A percentile compares a stretch with the other conserved stretches of the same genome.
phyloP scores from a whole-genome alignment of 352 stramenopile genomes.

The Pythium chondricola region DNA sequence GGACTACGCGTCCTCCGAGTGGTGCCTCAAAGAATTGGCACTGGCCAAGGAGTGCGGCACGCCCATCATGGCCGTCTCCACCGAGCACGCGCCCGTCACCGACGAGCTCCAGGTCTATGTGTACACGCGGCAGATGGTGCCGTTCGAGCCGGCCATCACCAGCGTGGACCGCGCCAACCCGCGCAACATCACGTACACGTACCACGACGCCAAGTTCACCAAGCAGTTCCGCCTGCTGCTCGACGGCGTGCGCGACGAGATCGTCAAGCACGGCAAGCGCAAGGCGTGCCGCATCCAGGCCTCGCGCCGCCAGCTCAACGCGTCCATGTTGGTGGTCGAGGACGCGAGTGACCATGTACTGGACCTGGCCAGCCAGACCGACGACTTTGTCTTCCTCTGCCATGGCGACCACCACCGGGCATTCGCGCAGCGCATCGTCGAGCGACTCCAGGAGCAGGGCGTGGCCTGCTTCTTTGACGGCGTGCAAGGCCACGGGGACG shows the following conservation, averaged over 20 bases:
- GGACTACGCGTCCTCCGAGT: conserved; percentile 65
- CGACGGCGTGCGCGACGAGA: conserved; percentile 67
- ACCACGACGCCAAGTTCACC: conserved; percentile 50
- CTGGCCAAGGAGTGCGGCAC: conserved; percentile 63
- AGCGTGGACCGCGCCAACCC: conserved; percentile 44
- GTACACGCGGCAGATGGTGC: conserved; percentile 79
- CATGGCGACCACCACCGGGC: conserved; percentile 63
- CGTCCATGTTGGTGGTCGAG: conserved; percentile 10
- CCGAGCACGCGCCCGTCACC: conserved; percentile 43
- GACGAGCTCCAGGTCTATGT: conserved; percentile 83
- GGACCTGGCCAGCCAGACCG: conserved; percentile 20
- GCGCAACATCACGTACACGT: conserved; percentile 57
- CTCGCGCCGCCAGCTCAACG: conserved; percentile 3
- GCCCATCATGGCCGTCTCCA: conserved; percentile 64
- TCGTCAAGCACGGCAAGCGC: conserved; percentile 61
- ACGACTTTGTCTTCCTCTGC: conserved; percentile 64
- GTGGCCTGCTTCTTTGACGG: conserved; percentile 54
- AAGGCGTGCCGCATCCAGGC: neutral
- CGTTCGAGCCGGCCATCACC: conserved; percentile 70
- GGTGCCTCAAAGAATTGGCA: conserved; percentile 76
- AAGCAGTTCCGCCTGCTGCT: conserved; percentile 59
- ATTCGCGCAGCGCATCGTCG: conserved; percentile 58
- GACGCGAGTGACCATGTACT: conserved; percentile 5
- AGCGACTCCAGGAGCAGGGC: conserved; percentile 43
- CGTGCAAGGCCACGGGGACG: conserved; percentile 24